Percentiles rank a stretch among this genome's conserved stretches.
Evolutionary conservation across 345 rosid species (phyloP).

Genomic region (Fremontodendron californicum): DNA sequence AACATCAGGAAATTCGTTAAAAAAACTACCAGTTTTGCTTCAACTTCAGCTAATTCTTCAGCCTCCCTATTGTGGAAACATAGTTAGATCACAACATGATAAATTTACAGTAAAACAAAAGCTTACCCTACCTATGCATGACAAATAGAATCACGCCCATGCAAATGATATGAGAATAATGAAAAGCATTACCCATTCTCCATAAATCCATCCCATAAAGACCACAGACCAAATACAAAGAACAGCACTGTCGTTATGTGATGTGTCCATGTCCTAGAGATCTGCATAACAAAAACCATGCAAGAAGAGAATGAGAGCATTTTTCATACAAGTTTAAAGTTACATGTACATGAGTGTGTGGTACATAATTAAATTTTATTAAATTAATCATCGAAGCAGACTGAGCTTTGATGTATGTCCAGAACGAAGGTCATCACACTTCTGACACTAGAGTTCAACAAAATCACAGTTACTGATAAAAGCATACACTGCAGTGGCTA

Average conservation of each 20-base stretch:
- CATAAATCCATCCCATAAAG: constrained; percentile 79
- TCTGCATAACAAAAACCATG: constrained; percentile 36
- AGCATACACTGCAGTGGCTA: background rate
- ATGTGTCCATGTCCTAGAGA: constrained; percentile 89
- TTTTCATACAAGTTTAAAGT: background rate
- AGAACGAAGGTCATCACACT: background rate
- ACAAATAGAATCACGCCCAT: background rate
- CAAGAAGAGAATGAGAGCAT: background rate
- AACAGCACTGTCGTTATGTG: constrained; percentile 73
- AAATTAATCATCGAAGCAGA: constrained; percentile 1
- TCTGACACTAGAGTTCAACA: background rate
- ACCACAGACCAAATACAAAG: constrained; percentile 80
- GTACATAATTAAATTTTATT: background rate
- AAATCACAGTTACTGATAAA: background rate
- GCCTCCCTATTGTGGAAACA: constrained; percentile 43
- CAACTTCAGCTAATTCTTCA: constrained; percentile 87
- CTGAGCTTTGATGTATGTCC: background rate
- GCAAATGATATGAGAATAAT: background rate
- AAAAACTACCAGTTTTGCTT: constrained; percentile 68
- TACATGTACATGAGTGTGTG: background rate
- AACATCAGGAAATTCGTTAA: constrained; percentile 5
- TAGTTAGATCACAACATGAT: constrained; percentile 9
- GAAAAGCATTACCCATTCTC: constrained; percentile 51
- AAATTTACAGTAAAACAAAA: background rate
- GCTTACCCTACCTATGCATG: background rate